These are phyloP conservation scores for Fistulifera pelliculosa DNA, from an alignment of 108 stramenopile genomes.

Conservation along the genomic window DNA sequence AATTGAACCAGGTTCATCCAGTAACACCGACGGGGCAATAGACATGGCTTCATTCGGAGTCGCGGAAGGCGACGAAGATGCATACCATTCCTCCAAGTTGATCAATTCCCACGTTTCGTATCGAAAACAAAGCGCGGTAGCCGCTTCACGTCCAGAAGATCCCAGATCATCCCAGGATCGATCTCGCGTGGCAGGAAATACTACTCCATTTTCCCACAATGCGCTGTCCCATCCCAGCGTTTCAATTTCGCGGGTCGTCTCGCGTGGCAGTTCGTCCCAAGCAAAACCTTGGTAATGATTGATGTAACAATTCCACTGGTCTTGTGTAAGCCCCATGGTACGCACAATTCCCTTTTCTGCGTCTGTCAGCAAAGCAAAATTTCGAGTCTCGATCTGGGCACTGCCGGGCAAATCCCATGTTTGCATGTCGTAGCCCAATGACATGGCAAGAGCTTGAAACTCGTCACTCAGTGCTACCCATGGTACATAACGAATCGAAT, in stretches of 20 bases:
- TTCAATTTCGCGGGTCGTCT: neutral
- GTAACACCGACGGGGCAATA: neutral
- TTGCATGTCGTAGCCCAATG: too few species aligned
- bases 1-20: neutral
- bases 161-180: slow-evolving; percentile 1
- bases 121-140: neutral
- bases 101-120: neutral
- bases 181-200: neutral
- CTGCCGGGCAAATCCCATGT: too few species aligned
- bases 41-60: neutral
- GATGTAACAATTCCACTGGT: slow-evolving; percentile 34
- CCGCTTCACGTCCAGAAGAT: neutral
- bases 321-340: slow-evolving; percentile 4
- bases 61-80: neutral
- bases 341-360: neutral
- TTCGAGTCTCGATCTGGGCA: too few species aligned
- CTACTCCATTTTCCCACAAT: slow-evolving; percentile 2
- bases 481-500: too few species aligned
- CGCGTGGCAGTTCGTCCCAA: neutral
- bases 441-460: too few species aligned
- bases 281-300: slow-evolving; percentile 14
- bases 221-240: slow-evolving; percentile 1
- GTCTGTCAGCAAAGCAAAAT: neutral
- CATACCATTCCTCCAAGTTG: neutral
- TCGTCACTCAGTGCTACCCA: too few species aligned